phyloP scores from a whole-genome alignment of 2,329 filamentous ascomycete species.

The Hysterium pulicare region DNA sequence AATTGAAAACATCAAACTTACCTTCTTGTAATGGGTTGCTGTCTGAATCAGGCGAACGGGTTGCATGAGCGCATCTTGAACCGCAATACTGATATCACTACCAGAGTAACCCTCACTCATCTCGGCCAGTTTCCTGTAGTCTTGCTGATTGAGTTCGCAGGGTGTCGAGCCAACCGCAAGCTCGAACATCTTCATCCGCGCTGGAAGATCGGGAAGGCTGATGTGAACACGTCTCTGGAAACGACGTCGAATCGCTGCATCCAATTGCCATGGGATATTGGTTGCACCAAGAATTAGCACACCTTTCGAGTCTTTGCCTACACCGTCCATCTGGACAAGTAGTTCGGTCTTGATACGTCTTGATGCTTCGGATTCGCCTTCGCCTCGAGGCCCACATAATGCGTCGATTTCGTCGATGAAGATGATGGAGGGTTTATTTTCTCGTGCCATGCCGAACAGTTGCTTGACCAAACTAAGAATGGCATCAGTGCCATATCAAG shows the following conservation, averaged over 20 bases:
- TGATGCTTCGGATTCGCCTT: conserved; percentile 97
- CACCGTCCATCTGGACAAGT: conserved; percentile 98
- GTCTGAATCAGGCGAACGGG: conserved; percentile 95
- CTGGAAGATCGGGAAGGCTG: conserved; percentile 80
- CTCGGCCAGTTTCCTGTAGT: conserved; percentile 76
- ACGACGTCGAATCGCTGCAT: conserved; percentile 89
- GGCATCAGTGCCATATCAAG: conserved; percentile 8
- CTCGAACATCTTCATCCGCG: conserved; percentile 93
- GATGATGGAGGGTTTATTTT: conserved; percentile 97
- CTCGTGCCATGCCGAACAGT: conserved; percentile 94
- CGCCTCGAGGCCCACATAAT: conserved; percentile 84
- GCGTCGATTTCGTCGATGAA: conserved; percentile 99
- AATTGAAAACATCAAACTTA: conserved; percentile 40
- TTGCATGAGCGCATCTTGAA: conserved; percentile 96
- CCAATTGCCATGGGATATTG: conserved; percentile 98
- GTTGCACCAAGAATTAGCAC: conserved; percentile 94
- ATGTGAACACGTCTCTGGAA: conserved; percentile 98
- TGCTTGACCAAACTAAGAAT: conserved; percentile 79
- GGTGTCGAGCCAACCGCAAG: conserved; percentile 90
- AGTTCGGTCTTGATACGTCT: conserved; percentile 98
- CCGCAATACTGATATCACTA: conserved; percentile 91
- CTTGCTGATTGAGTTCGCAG: conserved; percentile 72
- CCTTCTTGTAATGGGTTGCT: conserved; percentile 95
- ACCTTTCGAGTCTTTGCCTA: conserved; percentile 90
- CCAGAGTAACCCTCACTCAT: conserved; percentile 93